phyloP scores from a whole-genome alignment of 805 yeast genomes.

The Suhomyces sp. region DNA sequence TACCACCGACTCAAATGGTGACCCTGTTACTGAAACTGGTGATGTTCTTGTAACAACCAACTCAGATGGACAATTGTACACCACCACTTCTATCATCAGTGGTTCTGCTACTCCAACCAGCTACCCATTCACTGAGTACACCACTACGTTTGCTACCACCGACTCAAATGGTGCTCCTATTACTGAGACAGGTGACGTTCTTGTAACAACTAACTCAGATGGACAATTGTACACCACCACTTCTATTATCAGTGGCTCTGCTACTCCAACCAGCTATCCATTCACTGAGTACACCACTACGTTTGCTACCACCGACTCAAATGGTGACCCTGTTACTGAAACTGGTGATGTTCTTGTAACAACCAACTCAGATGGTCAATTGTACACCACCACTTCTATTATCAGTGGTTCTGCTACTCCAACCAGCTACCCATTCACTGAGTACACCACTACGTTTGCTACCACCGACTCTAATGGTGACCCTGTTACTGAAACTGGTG shows the following conservation, averaged over 20 bases:
- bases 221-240: constrained; percentile 16
- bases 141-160: no score
- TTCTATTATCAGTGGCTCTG: constrained; percentile 3
- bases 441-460: no score
- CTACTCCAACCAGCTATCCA: neutral
- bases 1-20: constrained; percentile 14
- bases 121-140: no score
- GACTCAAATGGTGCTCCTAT: neutral
- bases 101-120: neutral
- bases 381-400: constrained; percentile 13
- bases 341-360: constrained; percentile 18
- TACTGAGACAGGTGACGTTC: constrained; percentile 18
- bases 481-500: constrained; percentile 17
- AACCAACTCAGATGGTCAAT: constrained; percentile 15
- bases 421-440: no score
- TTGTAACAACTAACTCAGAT: constrained; percentile 15
- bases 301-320: neutral
- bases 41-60: constrained; percentile 17
- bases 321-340: neutral
- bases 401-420: neutral
- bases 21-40: constrained; percentile 16
- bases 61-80: constrained; percentile 12
- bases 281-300: neutral
- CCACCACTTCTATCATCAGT: constrained; percentile 11
- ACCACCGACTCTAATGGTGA: neutral